Evolutionary conservation across 1,284 basidiomycete genomes (phyloP).

Genomic region (Fomitiporia mediterranea): DNA sequence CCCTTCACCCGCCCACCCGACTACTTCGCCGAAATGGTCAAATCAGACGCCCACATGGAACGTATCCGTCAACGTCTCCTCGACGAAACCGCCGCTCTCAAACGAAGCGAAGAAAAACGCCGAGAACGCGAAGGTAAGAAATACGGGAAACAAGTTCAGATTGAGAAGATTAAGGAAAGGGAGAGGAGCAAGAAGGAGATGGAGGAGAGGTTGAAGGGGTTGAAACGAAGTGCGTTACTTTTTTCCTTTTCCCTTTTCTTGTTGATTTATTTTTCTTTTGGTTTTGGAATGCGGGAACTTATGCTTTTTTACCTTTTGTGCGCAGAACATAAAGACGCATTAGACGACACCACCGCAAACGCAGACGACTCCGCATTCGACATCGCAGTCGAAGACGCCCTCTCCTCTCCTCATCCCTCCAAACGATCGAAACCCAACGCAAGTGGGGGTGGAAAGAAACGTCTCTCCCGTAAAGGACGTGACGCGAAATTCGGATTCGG

Average conservation of each 20-base stretch:
- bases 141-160: conserved; percentile 95
- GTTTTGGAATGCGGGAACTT: too few species aligned
- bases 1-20: conserved; percentile 92
- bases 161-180: conserved; percentile 79
- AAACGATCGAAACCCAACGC: conserved; percentile 45
- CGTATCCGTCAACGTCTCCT: conserved; percentile 88
- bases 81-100: conserved; percentile 86
- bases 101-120: conserved; percentile 88
- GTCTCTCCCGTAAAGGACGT: conserved; percentile 60
- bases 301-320: not conserved
- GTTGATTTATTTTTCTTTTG: too few species aligned
- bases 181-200: conserved; percentile 76
- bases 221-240: conserved; percentile 73
- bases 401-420: conserved; percentile 66
- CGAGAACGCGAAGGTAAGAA: conserved; percentile 95
- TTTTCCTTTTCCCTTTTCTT: not conserved
- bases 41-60: conserved; percentile 97
- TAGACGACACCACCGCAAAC: conserved; percentile 57
- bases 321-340: conserved; percentile 76
- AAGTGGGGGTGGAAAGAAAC: conserved; percentile 26
- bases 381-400: conserved; percentile 80
- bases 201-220: conserved; percentile 75
- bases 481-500: conserved; percentile 83
- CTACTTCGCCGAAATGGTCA: conserved; percentile 99
- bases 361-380: conserved; percentile 76